Base-by-base conservation (phyloP, 805 yeast species). In the Spathaspora arborariae region DNA sequence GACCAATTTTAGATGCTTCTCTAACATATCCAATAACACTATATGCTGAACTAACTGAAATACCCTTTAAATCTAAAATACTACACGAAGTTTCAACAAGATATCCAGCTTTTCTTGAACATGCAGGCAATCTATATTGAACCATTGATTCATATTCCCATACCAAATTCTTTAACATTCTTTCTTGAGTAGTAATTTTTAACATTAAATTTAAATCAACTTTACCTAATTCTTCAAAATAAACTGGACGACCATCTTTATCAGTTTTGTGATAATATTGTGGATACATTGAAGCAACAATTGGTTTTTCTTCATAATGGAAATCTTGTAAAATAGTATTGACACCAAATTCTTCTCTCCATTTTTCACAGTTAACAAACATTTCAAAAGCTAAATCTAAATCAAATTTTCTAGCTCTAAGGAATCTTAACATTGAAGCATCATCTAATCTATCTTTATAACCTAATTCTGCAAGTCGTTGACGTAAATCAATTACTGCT, bases 201-300 rank as follows among this genome's bases (percentile, higher is more conserved):
- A 87, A 81, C 96, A 94, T 87, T 64, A 89, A 95, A 30, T 83
- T 76, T 67, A 94, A 76, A 69, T 92, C 88, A 51, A 94, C 97
- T 45, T 84, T 73, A 46, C 99, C 98, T 54, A 94, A 78, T 65
- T 92, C 96, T 76, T 94, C 99, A 58, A 85, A 77, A 71, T 94
- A 94, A 41, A 90, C 85, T 5, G 99, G 99, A 63, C 99, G 85
- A 44, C 99, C 99, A 53, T 94, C 99, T 60, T 79, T 88, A 68
- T 94, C 99, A 27, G 92, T 88, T 74, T 94, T 91, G 74, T 94
- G 98, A 68, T 94, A 94, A 72, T 91, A 94, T 72, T 91, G 97
- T 30, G 99, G 99, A 67, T 94, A 94, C 68, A 75, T 85, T 62
- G 81, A 77, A 51, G 96, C 96, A 54, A 91, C 97, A 44, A 80